Conservation (phyloP, 208 protist genomes). For the Trypanosoma brucei region DNA sequence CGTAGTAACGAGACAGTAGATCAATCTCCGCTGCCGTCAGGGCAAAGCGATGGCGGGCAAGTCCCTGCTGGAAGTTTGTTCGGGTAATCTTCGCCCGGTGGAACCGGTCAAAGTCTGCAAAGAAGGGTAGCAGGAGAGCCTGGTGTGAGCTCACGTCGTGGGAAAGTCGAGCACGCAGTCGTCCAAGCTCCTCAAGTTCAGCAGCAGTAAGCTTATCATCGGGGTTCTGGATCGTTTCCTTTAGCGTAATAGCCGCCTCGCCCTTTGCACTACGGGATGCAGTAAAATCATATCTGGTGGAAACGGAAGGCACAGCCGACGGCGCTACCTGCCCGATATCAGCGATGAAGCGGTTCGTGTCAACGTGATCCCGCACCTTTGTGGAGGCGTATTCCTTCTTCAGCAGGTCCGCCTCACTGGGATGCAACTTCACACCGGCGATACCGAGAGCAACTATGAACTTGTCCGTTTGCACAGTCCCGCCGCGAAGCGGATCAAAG, state of each 20-base stretch:
- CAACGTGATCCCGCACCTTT: conserved; percentile 28
- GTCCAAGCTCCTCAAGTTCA: conserved; percentile 22
- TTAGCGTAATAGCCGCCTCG: background rate
- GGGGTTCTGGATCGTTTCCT: conserved; percentile 1
- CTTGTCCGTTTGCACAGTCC: conserved; percentile 42
- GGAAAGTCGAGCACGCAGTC: conserved; percentile 37
- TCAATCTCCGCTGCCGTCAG: conserved; percentile 36
- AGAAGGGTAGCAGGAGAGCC: conserved; percentile 78
- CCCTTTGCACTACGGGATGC: conserved; percentile 1
- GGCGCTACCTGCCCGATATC: conserved; percentile 39
- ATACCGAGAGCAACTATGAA: conserved; percentile 68
- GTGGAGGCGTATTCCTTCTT: conserved; percentile 33
- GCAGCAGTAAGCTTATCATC: conserved; percentile 21
- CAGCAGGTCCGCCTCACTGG: conserved; percentile 42
- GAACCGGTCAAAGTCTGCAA: conserved; percentile 81
- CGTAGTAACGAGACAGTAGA: conserved; percentile 49
- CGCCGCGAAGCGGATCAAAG: conserved; percentile 76
- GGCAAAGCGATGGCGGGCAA: conserved; percentile 59
- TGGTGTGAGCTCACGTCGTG: conserved; percentile 61
- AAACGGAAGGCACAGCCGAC: conserved; percentile 13
- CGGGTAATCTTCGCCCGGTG: conserved; percentile 62
- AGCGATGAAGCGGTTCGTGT: conserved; percentile 32
- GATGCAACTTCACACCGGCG: conserved; percentile 46
- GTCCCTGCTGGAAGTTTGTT: conserved; percentile 57
- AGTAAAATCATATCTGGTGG: conserved; percentile 18